phyloP scores from a whole-genome alignment of 2,329 filamentous ascomycete species.

The Nemania diffusa region DNA sequence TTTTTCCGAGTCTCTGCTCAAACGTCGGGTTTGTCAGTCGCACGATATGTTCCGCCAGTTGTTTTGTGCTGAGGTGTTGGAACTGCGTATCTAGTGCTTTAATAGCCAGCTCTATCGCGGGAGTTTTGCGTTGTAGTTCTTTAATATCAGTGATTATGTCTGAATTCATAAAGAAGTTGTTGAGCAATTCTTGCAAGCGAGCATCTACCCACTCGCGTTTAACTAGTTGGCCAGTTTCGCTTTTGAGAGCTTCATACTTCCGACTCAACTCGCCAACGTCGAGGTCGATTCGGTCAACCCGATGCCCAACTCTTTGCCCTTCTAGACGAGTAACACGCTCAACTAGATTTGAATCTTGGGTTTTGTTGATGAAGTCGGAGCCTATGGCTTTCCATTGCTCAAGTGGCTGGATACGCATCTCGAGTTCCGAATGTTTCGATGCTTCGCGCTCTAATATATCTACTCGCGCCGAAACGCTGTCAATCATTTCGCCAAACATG shows the following conservation, averaged over 20 bases:
- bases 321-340: constrained; percentile 25
- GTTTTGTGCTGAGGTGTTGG: constrained; percentile 59
- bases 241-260: constrained; percentile 11
- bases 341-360: constrained; percentile 3
- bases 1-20: constrained; percentile 28
- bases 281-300: constrained; percentile 27
- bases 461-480: constrained; percentile 16
- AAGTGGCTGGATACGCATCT: constrained; percentile 16
- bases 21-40: constrained; percentile 44
- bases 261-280: constrained; percentile 6
- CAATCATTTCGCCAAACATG: constrained; percentile 35
- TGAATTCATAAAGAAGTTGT: constrained; percentile 12
- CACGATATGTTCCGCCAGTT: constrained; percentile 55
- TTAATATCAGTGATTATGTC: constrained; percentile 34
- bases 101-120: constrained; percentile 52
- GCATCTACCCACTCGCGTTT: constrained; percentile 27
- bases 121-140: constrained; percentile 45
- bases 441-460: not conserved
- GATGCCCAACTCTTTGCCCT: constrained; percentile 4
- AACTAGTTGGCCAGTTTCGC: constrained; percentile 14
- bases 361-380: constrained; percentile 22
- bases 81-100: constrained; percentile 58
- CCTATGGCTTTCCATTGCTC: constrained; percentile 31
- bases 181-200: constrained; percentile 36
- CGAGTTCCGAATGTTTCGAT: not conserved